These are phyloP conservation scores for Acanthamoeba sp. DNA, from an alignment of 208 protist genomes.

Conservation along the genomic window DNA sequence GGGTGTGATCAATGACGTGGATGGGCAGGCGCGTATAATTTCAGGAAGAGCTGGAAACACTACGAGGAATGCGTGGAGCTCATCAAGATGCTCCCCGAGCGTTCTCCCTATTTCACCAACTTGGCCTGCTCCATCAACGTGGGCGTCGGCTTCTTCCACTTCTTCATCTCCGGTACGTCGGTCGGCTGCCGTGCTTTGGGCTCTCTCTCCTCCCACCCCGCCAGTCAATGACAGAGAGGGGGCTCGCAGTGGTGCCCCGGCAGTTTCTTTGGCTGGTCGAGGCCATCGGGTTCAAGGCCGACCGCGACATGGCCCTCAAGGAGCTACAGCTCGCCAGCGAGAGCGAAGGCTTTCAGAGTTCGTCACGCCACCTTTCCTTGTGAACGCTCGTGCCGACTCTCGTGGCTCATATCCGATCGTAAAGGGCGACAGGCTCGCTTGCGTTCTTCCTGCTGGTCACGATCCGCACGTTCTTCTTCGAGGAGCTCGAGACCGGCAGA, in stretches of 20 bases:
- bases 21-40: slow-evolving; percentile 12
- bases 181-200: too few species aligned
- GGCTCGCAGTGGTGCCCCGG: slow-evolving; percentile 20
- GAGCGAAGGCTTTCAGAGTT: slow-evolving; percentile 14
- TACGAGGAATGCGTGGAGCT: slow-evolving; percentile 34
- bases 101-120: not conserved
- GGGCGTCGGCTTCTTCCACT: slow-evolving; percentile 60
- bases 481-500: not conserved
- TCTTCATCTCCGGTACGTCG: slow-evolving; percentile 41
- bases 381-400: too few species aligned
- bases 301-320: slow-evolving; percentile 7
- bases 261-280: slow-evolving; percentile 63
- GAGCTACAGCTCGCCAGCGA: slow-evolving; percentile 25
- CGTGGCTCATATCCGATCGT: not conserved
- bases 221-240: too few species aligned
- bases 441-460: slow-evolving; percentile 42
- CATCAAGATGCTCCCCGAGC: not conserved
- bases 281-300: slow-evolving; percentile 43
- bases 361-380: not conserved
- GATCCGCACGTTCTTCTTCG: slow-evolving; percentile 39
- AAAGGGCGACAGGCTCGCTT: not conserved
- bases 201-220: not conserved
- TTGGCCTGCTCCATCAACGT: slow-evolving; percentile 9
- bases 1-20: not conserved
- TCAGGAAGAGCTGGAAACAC: slow-evolving; percentile 60